Evolutionary conservation across 768 basidiomycete genomes (phyloP), one percentile per base, ranked within the genome.

Genomic region (Mycena metata): DNA sequence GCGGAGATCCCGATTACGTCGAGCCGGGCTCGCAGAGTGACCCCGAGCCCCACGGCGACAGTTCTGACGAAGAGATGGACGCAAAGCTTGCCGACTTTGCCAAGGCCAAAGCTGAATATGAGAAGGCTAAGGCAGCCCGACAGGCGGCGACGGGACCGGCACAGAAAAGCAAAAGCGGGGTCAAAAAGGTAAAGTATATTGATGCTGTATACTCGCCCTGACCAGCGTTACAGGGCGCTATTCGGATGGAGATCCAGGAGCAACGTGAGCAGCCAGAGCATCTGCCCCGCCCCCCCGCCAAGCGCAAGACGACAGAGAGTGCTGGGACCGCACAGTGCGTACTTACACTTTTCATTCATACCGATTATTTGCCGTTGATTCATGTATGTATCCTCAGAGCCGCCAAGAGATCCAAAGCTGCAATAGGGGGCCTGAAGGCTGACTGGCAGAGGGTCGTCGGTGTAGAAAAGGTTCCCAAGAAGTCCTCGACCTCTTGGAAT

Each of bases 361-460:
- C n/a, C n/a, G 11, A 11, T 7, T 1, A 10, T 2, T 30, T 3
- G 16, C 33, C 21, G 11, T 47, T 8, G 5, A 11, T 43, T n/a
- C 21, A 30, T n/a, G n/a, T n/a, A n/a, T n/a, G 2, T 24, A 1
- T 10, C 15, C 13, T 11, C 9, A 52, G 49, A 15, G 7, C 39
- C 19, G 49, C 42, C 17, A 63, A 63, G 42, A 43, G 36, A 19
- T 35, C 55, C 4, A 65, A 65, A 54, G 64, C 64, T 9, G 24
- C 47, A 0, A 4, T 10, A 2, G 64, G 64, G 1, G 64, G 55
- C 2, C 35, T 64, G 2, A 41, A 45, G 45, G 1, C 42, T 2
- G 24, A n/a, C 47, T 65, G 64, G 55, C 55, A 51, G 39, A 49
- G 58, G 30, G 55, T 35, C 1, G 35, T 58, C 15, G 54, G 56